These are phyloP conservation scores for Termitomyces sp. DNA, from an alignment of 768 basidiomycete genomes.

Conservation along the genomic window DNA sequence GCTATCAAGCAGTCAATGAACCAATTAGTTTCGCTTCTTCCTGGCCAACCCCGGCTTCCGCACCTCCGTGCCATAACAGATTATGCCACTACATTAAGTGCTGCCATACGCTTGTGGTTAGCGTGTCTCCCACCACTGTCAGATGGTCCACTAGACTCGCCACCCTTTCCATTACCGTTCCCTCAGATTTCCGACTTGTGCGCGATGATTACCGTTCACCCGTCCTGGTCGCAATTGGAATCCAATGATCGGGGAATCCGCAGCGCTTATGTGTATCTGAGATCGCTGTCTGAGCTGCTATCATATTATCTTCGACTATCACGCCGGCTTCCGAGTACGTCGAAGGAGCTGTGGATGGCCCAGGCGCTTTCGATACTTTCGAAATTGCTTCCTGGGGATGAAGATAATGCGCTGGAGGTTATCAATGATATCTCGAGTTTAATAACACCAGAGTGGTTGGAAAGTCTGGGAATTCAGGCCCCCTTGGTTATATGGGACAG, in stretches of 20 bases:
- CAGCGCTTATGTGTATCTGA: slow-evolving; percentile 30
- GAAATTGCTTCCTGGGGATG: slow-evolving; percentile 69
- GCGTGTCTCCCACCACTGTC: slow-evolving; percentile 46
- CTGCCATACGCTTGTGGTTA: slow-evolving; percentile 59
- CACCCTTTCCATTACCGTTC: slow-evolving; percentile 63
- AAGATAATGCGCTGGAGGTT: slow-evolving; percentile 45
- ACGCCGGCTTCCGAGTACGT: slow-evolving; percentile 46
- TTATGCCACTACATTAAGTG: slow-evolving; percentile 33
- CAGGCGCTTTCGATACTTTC: slow-evolving; percentile 55
- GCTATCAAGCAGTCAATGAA: slow-evolving; percentile 25
- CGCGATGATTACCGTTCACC: slow-evolving; percentile 42
- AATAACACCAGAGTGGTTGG: slow-evolving; percentile 37
- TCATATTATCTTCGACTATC: slow-evolving; percentile 54
- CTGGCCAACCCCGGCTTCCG: slow-evolving; percentile 10
- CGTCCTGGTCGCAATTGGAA: slow-evolving; percentile 40
- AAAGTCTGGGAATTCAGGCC: slow-evolving; percentile 27
- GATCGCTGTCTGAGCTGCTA: slow-evolving; percentile 54
- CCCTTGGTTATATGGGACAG: slow-evolving; percentile 43
- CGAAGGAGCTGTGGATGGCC: slow-evolving; percentile 58
- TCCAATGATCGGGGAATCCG: slow-evolving; percentile 14
- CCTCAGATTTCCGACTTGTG: slow-evolving; percentile 47
- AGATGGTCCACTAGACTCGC: slow-evolving; percentile 33
- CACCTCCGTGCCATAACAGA: slow-evolving; percentile 25
- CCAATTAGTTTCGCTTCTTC: slow-evolving; percentile 11
- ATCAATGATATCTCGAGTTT: slow-evolving; percentile 32